These are phyloP conservation scores for Limtongozyma cylindracea DNA, from an alignment of 805 yeast genomes.

Conservation along the genomic window DNA sequence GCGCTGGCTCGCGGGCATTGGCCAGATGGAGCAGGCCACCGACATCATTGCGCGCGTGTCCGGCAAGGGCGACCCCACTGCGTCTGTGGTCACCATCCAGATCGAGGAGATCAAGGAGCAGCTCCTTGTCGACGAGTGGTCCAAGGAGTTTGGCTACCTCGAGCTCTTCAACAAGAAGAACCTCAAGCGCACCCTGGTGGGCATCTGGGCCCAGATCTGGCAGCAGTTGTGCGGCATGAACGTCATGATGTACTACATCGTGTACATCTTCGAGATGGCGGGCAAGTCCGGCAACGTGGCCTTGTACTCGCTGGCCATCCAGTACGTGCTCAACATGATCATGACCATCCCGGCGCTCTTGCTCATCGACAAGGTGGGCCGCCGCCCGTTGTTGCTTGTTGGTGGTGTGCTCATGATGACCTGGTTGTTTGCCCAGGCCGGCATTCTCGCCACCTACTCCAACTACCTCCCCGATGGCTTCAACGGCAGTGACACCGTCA, in stretches of 20 bases:
- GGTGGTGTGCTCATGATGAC: conserved; percentile 20
- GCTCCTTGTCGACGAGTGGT: conserved; percentile 7
- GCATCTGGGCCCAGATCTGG: conserved; percentile 1
- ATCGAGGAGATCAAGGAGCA: conserved; percentile 34
- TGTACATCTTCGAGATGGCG: conserved; percentile 1
- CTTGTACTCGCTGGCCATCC: conserved; percentile 1
- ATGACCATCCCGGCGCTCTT: conserved; percentile 1
- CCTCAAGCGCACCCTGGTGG: conserved; percentile 1
- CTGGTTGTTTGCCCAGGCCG: conserved; percentile 14
- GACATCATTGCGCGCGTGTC: conserved; percentile 13
- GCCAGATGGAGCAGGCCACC: conserved; percentile 18
- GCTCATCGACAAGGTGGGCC: conserved; percentile 1
- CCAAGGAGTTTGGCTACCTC: conserved; percentile 1
- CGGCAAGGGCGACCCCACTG: conserved; percentile 11
- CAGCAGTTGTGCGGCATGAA: conserved; percentile 1
- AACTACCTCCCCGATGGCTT: conserved; percentile 5
- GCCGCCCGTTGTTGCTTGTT: conserved; percentile 4
- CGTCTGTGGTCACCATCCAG: conserved; percentile 23
- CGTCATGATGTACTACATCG: conserved; percentile 1
- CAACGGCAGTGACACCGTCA: conserved; percentile 7
- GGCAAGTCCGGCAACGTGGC: conserved; percentile 1
- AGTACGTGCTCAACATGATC: conserved; percentile 1
- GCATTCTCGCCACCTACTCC: conserved; percentile 14
- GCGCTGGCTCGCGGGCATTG: conserved; percentile 20
- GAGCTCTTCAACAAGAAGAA: conserved; percentile 1